Conservation (phyloP, 129 eudicot genomes). For the Helianthus annuus region DNA sequence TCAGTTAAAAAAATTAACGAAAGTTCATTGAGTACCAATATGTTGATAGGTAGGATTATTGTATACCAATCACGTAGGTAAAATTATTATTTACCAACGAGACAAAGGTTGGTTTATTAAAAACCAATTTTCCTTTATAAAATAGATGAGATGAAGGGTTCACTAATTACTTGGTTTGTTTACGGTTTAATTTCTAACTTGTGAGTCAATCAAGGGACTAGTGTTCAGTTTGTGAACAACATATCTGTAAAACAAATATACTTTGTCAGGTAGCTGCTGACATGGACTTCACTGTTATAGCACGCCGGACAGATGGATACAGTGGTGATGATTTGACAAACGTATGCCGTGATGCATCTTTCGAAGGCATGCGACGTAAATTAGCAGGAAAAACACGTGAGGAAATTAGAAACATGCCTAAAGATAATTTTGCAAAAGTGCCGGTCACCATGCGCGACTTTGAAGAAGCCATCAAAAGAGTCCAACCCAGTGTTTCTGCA, state of each 20-base stretch:
- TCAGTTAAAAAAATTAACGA: too few species aligned
- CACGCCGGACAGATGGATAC: conserved; percentile 89
- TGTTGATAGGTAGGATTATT: too few species aligned
- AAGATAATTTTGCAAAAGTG: conserved; percentile 81
- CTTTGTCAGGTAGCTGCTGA: conserved; percentile 69
- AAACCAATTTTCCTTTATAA: too few species aligned
- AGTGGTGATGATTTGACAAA: conserved; percentile 97
- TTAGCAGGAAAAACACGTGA: conserved; percentile 95
- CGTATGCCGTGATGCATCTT: conserved; percentile 90
- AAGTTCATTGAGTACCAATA: too few species aligned
- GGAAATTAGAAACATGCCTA: conserved; percentile 90
- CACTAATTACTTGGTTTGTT: too few species aligned
- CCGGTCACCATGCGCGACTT: conserved; percentile 96
- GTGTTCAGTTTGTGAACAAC: too few species aligned
- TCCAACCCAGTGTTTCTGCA: conserved; percentile 83
- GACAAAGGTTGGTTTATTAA: too few species aligned
- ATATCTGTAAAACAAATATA: background rate
- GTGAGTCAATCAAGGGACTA: background rate
- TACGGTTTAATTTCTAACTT: too few species aligned
- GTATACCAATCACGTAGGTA: too few species aligned
- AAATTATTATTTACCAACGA: too few species aligned
- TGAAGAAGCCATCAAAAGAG: conserved; percentile 77
- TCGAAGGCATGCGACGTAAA: conserved; percentile 89
- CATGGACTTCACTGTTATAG: conserved; percentile 80
- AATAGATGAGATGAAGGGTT: too few species aligned